phyloP scores from a whole-genome alignment of 2,329 filamentous ascomycete genomes.

The Bipolaris gigantea region DNA sequence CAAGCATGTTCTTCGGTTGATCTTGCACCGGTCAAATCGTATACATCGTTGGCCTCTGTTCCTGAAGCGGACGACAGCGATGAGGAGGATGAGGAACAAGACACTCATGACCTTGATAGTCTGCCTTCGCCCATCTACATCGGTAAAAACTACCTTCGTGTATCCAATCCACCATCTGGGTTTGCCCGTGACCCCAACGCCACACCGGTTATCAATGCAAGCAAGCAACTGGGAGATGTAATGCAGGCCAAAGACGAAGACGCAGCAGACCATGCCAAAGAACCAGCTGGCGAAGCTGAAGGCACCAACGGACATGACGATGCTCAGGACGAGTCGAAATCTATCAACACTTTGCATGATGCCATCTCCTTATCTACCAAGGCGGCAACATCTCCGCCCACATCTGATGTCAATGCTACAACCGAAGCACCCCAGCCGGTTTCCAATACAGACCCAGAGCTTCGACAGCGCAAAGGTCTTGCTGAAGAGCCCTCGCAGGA shows the following conservation, averaged over 20 bases:
- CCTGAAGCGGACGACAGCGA: slow-evolving; percentile 25
- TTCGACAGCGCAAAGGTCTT: slow-evolving; percentile 20
- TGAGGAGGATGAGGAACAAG: slow-evolving; percentile 21
- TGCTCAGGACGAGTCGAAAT: slow-evolving; percentile 12
- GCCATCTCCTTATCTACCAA: slow-evolving; percentile 16
- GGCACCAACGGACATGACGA: slow-evolving; percentile 22
- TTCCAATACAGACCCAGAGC: slow-evolving; percentile 8
- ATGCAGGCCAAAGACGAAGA: slow-evolving; percentile 3
- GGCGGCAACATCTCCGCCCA: slow-evolving; percentile 17
- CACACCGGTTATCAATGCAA: slow-evolving; percentile 18
- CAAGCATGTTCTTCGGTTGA: slow-evolving; percentile 39
- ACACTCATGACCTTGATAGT: slow-evolving; percentile 15
- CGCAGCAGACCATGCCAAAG: slow-evolving; percentile 1
- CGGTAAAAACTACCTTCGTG: slow-evolving; percentile 5
- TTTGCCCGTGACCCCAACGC: slow-evolving; percentile 18
- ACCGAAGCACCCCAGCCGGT: slow-evolving; percentile 1
- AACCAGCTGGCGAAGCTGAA: slow-evolving; percentile 18
- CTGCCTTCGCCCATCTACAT: slow-evolving; percentile 26
- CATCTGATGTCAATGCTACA: slow-evolving; percentile 10
- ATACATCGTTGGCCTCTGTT: slow-evolving; percentile 34
- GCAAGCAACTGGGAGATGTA: slow-evolving; percentile 16
- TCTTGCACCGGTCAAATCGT: slow-evolving; percentile 29
- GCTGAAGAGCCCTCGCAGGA: slow-evolving; percentile 5
- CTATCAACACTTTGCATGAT: slow-evolving; percentile 15
- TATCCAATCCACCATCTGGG: background rate